Evolutionary conservation across 768 basidiomycete genomes (phyloP), one percentile per base, ranked within the genome.

Genomic region (Agaricus bisporus): DNA sequence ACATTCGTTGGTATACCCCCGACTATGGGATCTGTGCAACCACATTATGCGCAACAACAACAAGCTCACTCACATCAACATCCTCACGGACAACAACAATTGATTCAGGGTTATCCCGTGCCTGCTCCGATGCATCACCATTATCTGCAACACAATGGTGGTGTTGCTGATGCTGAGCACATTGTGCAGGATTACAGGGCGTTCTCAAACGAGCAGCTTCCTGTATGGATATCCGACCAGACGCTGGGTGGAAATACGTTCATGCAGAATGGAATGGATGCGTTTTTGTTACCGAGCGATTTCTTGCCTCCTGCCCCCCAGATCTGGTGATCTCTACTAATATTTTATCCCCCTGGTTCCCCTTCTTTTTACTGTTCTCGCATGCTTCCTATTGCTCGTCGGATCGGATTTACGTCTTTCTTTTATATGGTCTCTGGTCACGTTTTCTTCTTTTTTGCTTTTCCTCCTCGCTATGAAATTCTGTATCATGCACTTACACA

Each of bases 151-250:
- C 41, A 54, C 29, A 48, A 54, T 18, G 53, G 53, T 32, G 53
- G 53, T 39, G 61, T 66, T 35, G 60, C 71, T 14, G 75, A 78
- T 60, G 76, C 85, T 11, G 88, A 91, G 41, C 76, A 78, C 56
- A 89, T 91, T 54, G 86, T 84, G 82, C 79, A 85, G 48, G 85
- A 82, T 28, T 85, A 90, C 61, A 86, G 88, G 64, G 74, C 77
- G 66, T 83, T 82, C 18, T 71, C 85, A 11, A 83, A 74, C 55
- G 87, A 89, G 62, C 87, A 89, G 60, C 72, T 90, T 9, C 89
- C 90, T 17, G 83, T 91, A 25, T 92, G 89, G 89, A 82, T 91
- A 42, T 88, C 88, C 35, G 90, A 92, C 65, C 86, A 88, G 66
- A 88, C 78, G 59, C 69, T 91, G 1, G 90, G 89, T 42, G 89